Conservation (phyloP, 345 rosid species). For the Eucalyptus shirleyi region DNA sequence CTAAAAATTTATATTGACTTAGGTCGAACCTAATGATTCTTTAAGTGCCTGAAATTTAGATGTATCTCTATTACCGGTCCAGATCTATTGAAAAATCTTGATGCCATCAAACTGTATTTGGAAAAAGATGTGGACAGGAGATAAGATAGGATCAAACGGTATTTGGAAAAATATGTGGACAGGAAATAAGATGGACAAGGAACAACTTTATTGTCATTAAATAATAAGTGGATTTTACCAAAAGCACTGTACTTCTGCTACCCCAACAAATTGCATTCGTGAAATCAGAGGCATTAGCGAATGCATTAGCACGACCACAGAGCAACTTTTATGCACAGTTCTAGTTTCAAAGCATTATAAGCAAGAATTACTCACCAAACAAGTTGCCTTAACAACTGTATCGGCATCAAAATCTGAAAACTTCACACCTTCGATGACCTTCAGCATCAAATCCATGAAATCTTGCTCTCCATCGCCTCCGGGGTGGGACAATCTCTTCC, state of each 20-base stretch:
- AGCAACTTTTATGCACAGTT: neutral
- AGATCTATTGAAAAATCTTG: neutral
- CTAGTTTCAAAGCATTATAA: neutral
- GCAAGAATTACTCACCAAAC: slow-evolving; percentile 1
- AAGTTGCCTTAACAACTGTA: slow-evolving; percentile 15
- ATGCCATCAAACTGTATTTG: neutral
- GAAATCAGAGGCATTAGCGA: neutral
- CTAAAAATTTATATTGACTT: neutral
- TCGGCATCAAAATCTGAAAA: slow-evolving; percentile 8
- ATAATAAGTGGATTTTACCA: neutral
- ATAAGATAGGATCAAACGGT: no score
- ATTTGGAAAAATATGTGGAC: neutral
- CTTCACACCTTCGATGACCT: neutral
- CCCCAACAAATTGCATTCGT: neutral
- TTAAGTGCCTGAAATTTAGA: neutral
- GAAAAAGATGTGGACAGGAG: neutral
- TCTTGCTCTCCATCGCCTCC: slow-evolving; percentile 3
- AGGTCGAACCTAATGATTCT: neutral
- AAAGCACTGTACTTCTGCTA: neutral
- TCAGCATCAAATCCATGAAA: slow-evolving; percentile 28
- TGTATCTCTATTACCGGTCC: neutral
- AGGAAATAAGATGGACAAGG: neutral
- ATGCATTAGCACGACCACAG: neutral
- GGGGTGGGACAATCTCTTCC: neutral
- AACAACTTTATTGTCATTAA: neutral